These are phyloP conservation scores for Wickerhamomyces pijperi DNA, from an alignment of 805 yeast genomes.

Conservation along the genomic window DNA sequence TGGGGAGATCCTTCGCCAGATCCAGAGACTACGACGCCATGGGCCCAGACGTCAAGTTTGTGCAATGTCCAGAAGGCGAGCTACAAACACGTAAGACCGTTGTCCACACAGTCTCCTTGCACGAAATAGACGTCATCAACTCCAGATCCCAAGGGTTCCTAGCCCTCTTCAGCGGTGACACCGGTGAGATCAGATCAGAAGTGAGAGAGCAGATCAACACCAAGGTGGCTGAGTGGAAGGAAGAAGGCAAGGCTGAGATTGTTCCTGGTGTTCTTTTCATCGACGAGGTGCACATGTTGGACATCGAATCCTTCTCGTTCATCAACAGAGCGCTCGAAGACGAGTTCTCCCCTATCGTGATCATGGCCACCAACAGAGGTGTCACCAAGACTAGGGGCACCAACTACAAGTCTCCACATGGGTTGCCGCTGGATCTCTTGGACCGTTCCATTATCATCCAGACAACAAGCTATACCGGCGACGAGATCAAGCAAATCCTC, in stretches of 20 bases:
- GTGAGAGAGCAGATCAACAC: constrained; percentile 94
- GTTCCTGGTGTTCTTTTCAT: constrained; percentile 96
- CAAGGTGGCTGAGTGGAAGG: constrained; percentile 96
- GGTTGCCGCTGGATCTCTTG: constrained; percentile 89
- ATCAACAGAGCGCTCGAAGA: constrained; percentile 94
- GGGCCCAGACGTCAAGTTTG: constrained; percentile 97
- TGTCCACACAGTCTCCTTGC: constrained; percentile 95
- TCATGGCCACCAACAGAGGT: constrained; percentile 98
- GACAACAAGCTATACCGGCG: constrained; percentile 64
- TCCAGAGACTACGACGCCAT: constrained; percentile 97
- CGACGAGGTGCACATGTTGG: constrained; percentile 98
- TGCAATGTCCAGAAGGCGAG: constrained; percentile 98
- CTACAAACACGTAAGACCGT: constrained; percentile 91
- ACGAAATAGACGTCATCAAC: constrained; percentile 95
- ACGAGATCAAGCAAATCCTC: constrained; percentile 79
- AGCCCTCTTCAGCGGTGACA: constrained; percentile 91
- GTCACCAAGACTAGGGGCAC: constrained; percentile 91
- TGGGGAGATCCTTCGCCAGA: constrained; percentile 92
- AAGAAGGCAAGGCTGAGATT: constrained; percentile 97
- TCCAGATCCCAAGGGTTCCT: constrained; percentile 96
- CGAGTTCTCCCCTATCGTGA: constrained; percentile 92
- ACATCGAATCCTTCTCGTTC: constrained; percentile 91
- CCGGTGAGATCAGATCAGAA: constrained; percentile 94
- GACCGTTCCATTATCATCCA: constrained; percentile 91
- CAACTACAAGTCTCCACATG: constrained; percentile 89